Conservation (phyloP, 768 basidiomycete species). For the Leucogyrophana mollusca region DNA sequence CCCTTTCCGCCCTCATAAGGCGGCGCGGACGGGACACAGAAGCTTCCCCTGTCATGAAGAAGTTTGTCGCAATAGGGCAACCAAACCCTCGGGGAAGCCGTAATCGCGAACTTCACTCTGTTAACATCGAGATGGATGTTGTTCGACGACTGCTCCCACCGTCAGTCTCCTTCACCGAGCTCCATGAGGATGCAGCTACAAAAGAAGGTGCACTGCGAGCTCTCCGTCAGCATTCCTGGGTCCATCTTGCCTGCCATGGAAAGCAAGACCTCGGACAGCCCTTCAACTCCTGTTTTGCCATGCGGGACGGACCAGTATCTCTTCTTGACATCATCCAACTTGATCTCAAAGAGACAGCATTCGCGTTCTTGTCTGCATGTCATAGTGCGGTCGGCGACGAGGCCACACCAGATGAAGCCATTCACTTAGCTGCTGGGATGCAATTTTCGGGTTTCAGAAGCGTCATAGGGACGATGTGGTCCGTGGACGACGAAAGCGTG, state of each 20-base stretch:
- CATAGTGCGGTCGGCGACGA: constrained; percentile 19
- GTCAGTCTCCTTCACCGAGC: not conserved
- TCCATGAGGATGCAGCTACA: not conserved
- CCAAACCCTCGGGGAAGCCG: not conserved
- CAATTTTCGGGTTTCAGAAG: constrained; percentile 19
- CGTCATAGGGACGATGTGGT: constrained; percentile 26
- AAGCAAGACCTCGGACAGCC: constrained; percentile 15
- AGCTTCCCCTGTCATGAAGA: not conserved
- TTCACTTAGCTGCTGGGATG: constrained; percentile 25
- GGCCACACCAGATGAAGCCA: constrained; percentile 13
- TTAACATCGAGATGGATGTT: not conserved
- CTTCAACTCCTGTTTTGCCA: constrained; percentile 15
- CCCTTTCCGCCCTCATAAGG: constrained; percentile 5
- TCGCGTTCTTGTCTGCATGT: constrained; percentile 22
- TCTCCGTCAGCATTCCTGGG: constrained; percentile 9
- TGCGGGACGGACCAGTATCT: constrained; percentile 11
- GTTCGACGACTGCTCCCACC: not conserved
- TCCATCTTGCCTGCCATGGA: constrained; percentile 32
- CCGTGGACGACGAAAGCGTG: constrained; percentile 8
- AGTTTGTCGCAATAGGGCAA: not conserved
- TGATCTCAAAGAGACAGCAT: constrained; percentile 4
- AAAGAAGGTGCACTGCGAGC: constrained; percentile 5
- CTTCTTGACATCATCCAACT: constrained; percentile 10
- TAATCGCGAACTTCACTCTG: not conserved
- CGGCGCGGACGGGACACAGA: not conserved